Evolutionary conservation across 352 stramenopile species (phyloP).

Genomic region (Thraustochytrium striatum): DNA sequence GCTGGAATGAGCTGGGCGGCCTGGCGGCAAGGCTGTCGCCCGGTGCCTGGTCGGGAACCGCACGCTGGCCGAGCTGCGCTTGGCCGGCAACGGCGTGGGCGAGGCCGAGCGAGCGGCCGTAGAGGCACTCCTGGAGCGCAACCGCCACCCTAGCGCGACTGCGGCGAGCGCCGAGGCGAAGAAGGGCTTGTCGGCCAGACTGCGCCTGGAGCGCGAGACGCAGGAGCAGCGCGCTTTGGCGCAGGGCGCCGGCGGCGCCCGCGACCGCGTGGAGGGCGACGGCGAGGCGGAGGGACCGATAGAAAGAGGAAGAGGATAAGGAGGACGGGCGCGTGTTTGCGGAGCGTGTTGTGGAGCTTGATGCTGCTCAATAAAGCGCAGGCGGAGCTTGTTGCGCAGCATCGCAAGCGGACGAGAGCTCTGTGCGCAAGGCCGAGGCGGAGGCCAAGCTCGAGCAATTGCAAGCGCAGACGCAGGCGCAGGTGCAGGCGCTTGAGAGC

Average conservation of each 20-base stretch:
- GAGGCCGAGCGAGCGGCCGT: background rate
- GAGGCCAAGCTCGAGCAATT: no score
- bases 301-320: background rate
- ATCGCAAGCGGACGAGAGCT: background rate
- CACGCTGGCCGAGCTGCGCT: conserved; percentile 10
- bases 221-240: no score
- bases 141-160: background rate
- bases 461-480: background rate
- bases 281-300: background rate
- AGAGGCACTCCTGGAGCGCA: background rate
- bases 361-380: background rate
- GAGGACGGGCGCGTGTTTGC: conserved; percentile 24
- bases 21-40: background rate
- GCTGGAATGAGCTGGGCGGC: conserved; percentile 30
- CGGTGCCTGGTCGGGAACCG: background rate
- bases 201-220: background rate
- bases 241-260: background rate
- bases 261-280: background rate
- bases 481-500: background rate
- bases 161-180: background rate
- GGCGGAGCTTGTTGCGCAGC: background rate
- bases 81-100: background rate
- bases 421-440: background rate
- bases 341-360: conserved; percentile 33
- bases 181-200: background rate